Evolutionary conservation across 1,139 yeast genomes (phyloP).

Genomic region (Saccharomycopsis phalli): DNA sequence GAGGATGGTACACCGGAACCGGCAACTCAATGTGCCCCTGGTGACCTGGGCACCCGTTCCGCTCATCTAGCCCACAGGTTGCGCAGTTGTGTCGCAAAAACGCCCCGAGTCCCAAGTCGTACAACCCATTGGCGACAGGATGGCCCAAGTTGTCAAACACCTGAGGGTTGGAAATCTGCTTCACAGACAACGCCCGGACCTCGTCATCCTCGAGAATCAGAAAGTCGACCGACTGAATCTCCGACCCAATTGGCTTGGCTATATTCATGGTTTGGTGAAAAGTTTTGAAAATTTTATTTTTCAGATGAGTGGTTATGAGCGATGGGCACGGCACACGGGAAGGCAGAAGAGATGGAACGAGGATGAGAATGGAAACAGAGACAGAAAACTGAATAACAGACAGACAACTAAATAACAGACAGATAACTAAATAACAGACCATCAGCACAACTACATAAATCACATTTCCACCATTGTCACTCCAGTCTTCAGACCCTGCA

Average conservation of each 20-base stretch:
- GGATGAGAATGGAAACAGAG: no score
- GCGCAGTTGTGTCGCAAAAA: slow-evolving; percentile 81
- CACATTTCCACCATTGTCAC: no score
- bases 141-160: slow-evolving; percentile 95
- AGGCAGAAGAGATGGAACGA: background rate
- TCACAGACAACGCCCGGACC: slow-evolving; percentile 78
- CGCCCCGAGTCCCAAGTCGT: slow-evolving; percentile 92
- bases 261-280: slow-evolving; percentile 57
- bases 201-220: slow-evolving; percentile 78
- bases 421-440: no score
- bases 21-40: slow-evolving; percentile 97
- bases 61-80: slow-evolving; percentile 93
- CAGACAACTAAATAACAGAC: no score
- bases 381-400: no score
- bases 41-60: slow-evolving; percentile 88
- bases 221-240: slow-evolving; percentile 86
- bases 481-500: no score
- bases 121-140: slow-evolving; percentile 88
- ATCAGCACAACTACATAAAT: no score
- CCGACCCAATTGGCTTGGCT: slow-evolving; percentile 92
- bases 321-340: background rate
- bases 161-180: slow-evolving; percentile 90
- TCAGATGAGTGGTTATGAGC: background rate
- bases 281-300: slow-evolving; percentile 1
- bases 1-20: slow-evolving; percentile 88